phyloP scores from a whole-genome alignment of 371 early-diverging fungal genomes.

The Nematocida sp. region DNA sequence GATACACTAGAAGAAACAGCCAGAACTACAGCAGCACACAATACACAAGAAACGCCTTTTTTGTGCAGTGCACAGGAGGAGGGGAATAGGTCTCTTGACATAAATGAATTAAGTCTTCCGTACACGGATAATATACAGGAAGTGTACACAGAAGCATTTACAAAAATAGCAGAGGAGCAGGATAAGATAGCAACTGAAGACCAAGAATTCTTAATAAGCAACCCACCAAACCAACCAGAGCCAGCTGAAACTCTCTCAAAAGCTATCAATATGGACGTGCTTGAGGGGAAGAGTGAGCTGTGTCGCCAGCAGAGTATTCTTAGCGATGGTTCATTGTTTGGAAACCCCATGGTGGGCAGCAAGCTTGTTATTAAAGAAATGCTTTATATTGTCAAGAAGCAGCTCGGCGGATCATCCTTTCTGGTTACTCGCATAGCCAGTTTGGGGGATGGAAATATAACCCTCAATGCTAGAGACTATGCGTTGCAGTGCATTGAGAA shows the following conservation, averaged over 20 bases:
- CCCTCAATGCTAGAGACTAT: constrained; percentile 55
- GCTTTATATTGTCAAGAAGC: constrained; percentile 46
- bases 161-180: constrained; percentile 3
- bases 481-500: background rate
- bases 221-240: background rate
- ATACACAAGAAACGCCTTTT: too few relatives aligned
- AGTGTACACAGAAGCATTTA: background rate
- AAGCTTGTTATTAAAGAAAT: constrained; percentile 28
- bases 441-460: constrained; percentile 44
- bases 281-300: background rate
- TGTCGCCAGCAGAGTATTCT: background rate
- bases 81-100: background rate
- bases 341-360: constrained; percentile 5
- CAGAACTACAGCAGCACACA: background rate
- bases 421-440: constrained; percentile 44
- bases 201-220: background rate
- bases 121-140: background rate
- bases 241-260: background rate
- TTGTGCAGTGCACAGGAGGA: background rate
- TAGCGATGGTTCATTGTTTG: background rate
- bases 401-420: constrained; percentile 5
- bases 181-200: background rate
- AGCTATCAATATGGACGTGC: background rate
- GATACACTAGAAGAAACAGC: background rate
- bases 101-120: background rate